Evolutionary conservation across 495 filamentous ascomycete species (phyloP), one percentile per base, ranked within the genome.

Genomic region (Lindgomyces ingoldianus): DNA sequence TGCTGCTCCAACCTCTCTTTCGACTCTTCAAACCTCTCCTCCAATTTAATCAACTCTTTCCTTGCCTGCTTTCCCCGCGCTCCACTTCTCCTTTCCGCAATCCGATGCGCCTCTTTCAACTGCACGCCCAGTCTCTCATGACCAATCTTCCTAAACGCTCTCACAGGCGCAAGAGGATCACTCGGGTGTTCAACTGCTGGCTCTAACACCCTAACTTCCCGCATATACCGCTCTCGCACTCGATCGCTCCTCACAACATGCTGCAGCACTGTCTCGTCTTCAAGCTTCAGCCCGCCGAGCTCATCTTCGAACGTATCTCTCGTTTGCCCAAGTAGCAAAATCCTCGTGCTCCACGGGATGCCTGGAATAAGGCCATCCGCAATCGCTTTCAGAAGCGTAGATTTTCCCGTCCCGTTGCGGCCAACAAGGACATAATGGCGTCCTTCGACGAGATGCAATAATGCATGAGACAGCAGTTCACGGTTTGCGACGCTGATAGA

Each of bases 371-470:
- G 79, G 68, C 90, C 90, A 55, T 91, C 84, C 10, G 85, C 88
- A 57, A 94, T 85, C 19, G 90, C 87, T 60, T 84, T 82, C 33
- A 93, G 74, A 22, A 94, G 75, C 1, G 90, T 94, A 18, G 87
- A 90, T 73, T 94, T 94, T 4, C 90, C 90, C 3, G 84, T 84
- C 1, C 90, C 90, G 78, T 94, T 94, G 22, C 88, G 79, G 0
- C 90, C 90, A 21, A 92, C 76, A 9, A 94, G 74, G 0, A 87
- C 90, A 77, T 93, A 93, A 50, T 86, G 81, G 25, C 84, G 76
- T 0, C 89, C 88, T 11, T 82, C 82, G 70, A 91, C 88, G 24
- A 94, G 76, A 39, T 84, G 83, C 29, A 93, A 74, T 50, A 85
- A 84, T 1, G 84, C 87, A 77, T 88, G 83, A 18, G 74, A 75